These are phyloP conservation scores for Penicillium sp. DNA, from an alignment of 2,329 filamentous ascomycete species.

Conservation along the genomic window DNA sequence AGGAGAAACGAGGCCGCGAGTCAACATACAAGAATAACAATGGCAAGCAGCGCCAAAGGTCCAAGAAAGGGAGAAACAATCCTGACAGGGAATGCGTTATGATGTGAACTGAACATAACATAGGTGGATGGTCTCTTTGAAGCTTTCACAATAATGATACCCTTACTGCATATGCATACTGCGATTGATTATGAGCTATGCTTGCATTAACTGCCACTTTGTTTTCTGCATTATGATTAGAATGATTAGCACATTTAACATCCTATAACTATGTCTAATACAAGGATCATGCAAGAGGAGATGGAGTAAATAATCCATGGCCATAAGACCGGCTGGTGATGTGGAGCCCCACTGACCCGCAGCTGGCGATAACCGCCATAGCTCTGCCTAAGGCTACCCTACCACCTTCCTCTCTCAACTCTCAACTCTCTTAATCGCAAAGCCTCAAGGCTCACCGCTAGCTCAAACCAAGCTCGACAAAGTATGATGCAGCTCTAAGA, in stretches of 20 bases:
- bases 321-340: too few species aligned
- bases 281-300: background rate
- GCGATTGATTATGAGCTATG: background rate
- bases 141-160: constrained; percentile 2
- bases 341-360: too few species aligned
- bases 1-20: constrained; percentile 23
- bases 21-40: constrained; percentile 19
- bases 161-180: background rate
- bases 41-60: constrained; percentile 28
- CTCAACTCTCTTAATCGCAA: too few species aligned
- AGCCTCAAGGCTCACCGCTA: background rate
- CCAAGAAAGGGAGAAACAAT: constrained; percentile 32
- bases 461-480: background rate
- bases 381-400: too few species aligned
- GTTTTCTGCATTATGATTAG: background rate
- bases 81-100: constrained; percentile 43
- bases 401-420: too few species aligned
- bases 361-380: too few species aligned
- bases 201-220: too few species aligned
- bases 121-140: background rate
- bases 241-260: too few species aligned
- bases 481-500: constrained; percentile 18
- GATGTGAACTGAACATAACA: constrained; percentile 40
- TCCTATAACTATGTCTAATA: background rate
- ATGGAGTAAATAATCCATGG: too few species aligned